Evolutionary conservation across 2,329 filamentous ascomycete genomes (phyloP).

Genomic region (Penicillium crustosum): DNA sequence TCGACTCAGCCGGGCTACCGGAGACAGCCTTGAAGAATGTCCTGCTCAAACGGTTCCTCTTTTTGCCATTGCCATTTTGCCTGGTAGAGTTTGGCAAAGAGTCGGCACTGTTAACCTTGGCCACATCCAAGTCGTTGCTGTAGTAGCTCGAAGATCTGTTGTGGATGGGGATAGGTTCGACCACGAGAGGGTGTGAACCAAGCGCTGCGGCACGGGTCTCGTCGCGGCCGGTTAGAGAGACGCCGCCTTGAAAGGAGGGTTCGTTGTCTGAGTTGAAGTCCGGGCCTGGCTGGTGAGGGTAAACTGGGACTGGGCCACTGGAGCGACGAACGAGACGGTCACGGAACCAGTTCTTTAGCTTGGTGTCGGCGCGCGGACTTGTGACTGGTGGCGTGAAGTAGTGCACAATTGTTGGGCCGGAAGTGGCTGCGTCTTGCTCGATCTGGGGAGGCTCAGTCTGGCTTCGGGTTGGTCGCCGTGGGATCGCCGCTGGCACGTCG

Average conservation of each 20-base stretch:
- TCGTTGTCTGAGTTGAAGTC: conserved; percentile 19
- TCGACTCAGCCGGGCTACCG: conserved; percentile 21
- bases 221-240: conserved; percentile 18
- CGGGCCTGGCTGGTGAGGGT: conserved; percentile 26
- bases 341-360: conserved; percentile 38
- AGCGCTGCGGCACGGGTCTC: conserved; percentile 28
- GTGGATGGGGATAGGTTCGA: conserved; percentile 23
- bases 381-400: conserved; percentile 18
- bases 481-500: neutral
- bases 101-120: conserved; percentile 17
- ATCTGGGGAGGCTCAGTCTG: neutral
- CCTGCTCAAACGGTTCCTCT: conserved; percentile 28
- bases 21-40: conserved; percentile 31
- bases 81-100: conserved; percentile 7
- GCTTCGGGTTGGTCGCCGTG: neutral
- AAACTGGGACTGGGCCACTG: conserved; percentile 26
- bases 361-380: conserved; percentile 34
- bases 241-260: conserved; percentile 24
- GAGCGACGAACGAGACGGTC: conserved; percentile 31
- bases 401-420: conserved; percentile 12
- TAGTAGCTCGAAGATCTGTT: conserved; percentile 16
- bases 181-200: conserved; percentile 33
- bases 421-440: conserved; percentile 14
- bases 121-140: conserved; percentile 16
- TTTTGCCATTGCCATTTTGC: conserved; percentile 20